phyloP scores from a whole-genome alignment of 2,329 filamentous ascomycete genomes.

The Fusarium falciforme region DNA sequence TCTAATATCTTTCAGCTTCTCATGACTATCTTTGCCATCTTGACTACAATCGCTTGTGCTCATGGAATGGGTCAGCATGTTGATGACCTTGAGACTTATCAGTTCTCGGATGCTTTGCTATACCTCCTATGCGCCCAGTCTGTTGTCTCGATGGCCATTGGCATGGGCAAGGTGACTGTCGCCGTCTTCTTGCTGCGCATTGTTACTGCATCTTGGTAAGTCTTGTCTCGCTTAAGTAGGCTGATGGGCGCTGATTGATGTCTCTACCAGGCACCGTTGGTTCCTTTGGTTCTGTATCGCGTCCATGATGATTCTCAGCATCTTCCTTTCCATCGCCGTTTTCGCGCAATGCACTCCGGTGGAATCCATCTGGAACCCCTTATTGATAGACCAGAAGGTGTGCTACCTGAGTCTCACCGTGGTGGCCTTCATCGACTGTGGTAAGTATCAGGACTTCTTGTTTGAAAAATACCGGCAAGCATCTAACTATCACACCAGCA shows the following conservation, averaged over 20 bases:
- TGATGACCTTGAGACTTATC: neutral
- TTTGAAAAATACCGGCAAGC: neutral
- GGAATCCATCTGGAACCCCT: conserved; percentile 18
- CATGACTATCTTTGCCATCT: conserved; percentile 16
- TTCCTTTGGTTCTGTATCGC: conserved; percentile 26
- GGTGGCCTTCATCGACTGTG: conserved; percentile 17
- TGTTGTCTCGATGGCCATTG: conserved; percentile 16
- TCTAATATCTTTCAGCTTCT: neutral
- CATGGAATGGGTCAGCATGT: conserved; percentile 24
- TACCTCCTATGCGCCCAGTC: conserved; percentile 10
- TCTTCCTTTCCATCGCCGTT: conserved; percentile 7
- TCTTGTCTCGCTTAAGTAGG: neutral
- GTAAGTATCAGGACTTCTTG: neutral
- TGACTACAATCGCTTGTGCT: conserved; percentile 4
- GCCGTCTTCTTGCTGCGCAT: conserved; percentile 21
- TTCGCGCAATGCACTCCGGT: conserved; percentile 21
- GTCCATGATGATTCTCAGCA: conserved; percentile 17
- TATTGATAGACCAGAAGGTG: conserved; percentile 7
- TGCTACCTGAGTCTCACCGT: conserved; percentile 17
- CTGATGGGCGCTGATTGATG: neutral
- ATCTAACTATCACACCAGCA: neutral
- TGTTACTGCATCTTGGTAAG: conserved; percentile 24
- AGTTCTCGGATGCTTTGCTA: conserved; percentile 11
- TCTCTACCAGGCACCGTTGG: conserved; percentile 1
- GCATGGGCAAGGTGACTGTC: conserved; percentile 21